phyloP scores from a whole-genome alignment of 2,329 filamentous ascomycete species.

The Alternaria viburni region DNA sequence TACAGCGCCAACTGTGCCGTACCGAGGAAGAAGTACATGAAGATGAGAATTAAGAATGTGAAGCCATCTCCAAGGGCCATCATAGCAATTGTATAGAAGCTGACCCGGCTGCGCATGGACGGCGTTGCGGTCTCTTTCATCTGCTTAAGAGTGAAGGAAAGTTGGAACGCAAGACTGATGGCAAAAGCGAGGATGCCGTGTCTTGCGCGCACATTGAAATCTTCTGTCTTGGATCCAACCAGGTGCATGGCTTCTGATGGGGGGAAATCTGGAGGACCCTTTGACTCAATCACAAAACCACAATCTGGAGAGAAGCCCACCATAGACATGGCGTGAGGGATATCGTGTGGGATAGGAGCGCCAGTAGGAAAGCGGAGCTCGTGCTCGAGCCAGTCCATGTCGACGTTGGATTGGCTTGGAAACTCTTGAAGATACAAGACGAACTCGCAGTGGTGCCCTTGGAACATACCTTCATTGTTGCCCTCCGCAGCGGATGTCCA shows the following conservation, averaged over 20 bases:
- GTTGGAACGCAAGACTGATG: slow-evolving; percentile 58
- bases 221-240: slow-evolving; percentile 63
- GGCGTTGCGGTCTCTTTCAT: slow-evolving; percentile 70
- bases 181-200: slow-evolving; percentile 62
- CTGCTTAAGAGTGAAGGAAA: slow-evolving; percentile 64
- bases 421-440: slow-evolving; percentile 80
- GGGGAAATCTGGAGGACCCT: slow-evolving; percentile 62
- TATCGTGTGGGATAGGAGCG: slow-evolving; percentile 58
- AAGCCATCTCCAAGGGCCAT: slow-evolving; percentile 68
- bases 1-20: slow-evolving; percentile 63
- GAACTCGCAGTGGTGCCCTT: slow-evolving; percentile 86
- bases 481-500: slow-evolving; percentile 76
- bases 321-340: slow-evolving; percentile 64
- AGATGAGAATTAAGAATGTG: slow-evolving; percentile 61
- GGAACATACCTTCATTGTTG: slow-evolving; percentile 60
- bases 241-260: slow-evolving; percentile 61
- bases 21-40: slow-evolving; percentile 59
- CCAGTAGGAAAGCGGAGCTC: slow-evolving; percentile 67
- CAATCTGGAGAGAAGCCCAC: slow-evolving; percentile 70
- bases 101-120: slow-evolving; percentile 68
- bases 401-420: slow-evolving; percentile 26
- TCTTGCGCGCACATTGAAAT: slow-evolving; percentile 59
- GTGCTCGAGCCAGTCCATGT: slow-evolving; percentile 61
- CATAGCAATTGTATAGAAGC: slow-evolving; percentile 68
- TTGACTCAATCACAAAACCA: slow-evolving; percentile 68